Evolutionary conservation across 2,329 filamentous ascomycete genomes (phyloP).

Genomic region (Venturia asperata): DNA sequence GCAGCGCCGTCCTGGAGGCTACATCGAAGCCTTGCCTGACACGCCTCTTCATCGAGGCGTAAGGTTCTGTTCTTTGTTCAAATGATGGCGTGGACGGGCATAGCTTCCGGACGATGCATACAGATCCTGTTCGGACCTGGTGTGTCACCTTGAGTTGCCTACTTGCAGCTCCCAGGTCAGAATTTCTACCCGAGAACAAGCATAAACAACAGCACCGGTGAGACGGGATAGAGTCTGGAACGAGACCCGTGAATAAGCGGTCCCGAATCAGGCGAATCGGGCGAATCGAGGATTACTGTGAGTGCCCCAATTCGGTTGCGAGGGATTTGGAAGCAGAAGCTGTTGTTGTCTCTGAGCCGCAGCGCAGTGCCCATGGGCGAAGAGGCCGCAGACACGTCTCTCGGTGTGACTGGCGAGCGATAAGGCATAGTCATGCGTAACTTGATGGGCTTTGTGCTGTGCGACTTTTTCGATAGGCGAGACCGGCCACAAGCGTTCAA

Average conservation of each 20-base stretch:
- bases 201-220: not conserved
- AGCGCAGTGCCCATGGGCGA: not conserved
- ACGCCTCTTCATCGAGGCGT: not conserved
- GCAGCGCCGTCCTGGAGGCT: not conserved
- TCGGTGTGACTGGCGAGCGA: not conserved
- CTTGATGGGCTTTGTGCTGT: not conserved
- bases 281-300: not conserved
- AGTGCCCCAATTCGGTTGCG: not conserved
- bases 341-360: not conserved
- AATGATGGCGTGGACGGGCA: not conserved
- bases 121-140: not conserved
- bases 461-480: not conserved
- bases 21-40: not conserved
- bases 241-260: not conserved
- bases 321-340: conserved; percentile 1
- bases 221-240: not conserved
- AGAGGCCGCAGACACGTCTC: not conserved
- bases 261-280: not conserved
- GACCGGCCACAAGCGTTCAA: not conserved
- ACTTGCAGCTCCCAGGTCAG: not conserved
- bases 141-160: not conserved
- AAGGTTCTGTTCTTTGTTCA: not conserved
- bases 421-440: not conserved
- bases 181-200: not conserved
- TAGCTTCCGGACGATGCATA: not conserved